phyloP scores from a whole-genome alignment of 2,329 filamentous ascomycete species.

The Cercospora beticola region DNA sequence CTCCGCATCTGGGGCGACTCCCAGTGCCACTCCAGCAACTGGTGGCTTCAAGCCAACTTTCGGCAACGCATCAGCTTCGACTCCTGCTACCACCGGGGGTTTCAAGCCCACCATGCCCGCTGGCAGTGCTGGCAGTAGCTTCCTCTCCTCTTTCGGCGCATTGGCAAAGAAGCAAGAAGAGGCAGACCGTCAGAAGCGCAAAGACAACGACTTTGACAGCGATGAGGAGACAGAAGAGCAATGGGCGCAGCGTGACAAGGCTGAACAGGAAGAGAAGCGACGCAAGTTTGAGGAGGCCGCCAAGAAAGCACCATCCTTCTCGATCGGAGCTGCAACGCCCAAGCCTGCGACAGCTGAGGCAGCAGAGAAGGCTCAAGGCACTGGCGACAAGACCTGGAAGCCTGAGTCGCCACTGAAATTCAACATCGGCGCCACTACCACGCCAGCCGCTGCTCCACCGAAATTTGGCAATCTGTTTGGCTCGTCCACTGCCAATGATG shows the following conservation, averaged over 20 bases:
- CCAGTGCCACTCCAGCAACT: slow-evolving; percentile 24
- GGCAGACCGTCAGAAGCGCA: slow-evolving; percentile 49
- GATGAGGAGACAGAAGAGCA: slow-evolving; percentile 53
- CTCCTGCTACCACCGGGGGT: slow-evolving; percentile 13
- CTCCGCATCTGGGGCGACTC: slow-evolving; percentile 7
- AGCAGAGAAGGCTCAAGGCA: slow-evolving; percentile 27
- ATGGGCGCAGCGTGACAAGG: slow-evolving; percentile 49
- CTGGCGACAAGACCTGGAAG: slow-evolving; percentile 51
- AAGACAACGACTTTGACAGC: slow-evolving; percentile 53
- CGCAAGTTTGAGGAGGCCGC: slow-evolving; percentile 42
- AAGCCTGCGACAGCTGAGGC: slow-evolving; percentile 20
- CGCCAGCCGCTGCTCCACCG: slow-evolving; percentile 26
- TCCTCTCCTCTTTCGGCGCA: slow-evolving; percentile 37
- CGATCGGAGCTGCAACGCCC: slow-evolving; percentile 13
- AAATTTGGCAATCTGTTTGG: slow-evolving; percentile 16
- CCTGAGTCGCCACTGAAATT: slow-evolving; percentile 51
- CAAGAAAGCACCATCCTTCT: slow-evolving; percentile 36
- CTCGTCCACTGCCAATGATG: slow-evolving; percentile 9
- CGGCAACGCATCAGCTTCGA: slow-evolving; percentile 15
- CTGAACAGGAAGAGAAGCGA: slow-evolving; percentile 48
- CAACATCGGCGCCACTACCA: slow-evolving; percentile 32
- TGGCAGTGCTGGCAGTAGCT: slow-evolving; percentile 27
- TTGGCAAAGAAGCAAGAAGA: slow-evolving; percentile 44
- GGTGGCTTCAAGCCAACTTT: slow-evolving; percentile 42
- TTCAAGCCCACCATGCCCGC: slow-evolving; percentile 44